Evolutionary conservation across 805 yeast species (phyloP).

Genomic region (Millerago galiae): DNA sequence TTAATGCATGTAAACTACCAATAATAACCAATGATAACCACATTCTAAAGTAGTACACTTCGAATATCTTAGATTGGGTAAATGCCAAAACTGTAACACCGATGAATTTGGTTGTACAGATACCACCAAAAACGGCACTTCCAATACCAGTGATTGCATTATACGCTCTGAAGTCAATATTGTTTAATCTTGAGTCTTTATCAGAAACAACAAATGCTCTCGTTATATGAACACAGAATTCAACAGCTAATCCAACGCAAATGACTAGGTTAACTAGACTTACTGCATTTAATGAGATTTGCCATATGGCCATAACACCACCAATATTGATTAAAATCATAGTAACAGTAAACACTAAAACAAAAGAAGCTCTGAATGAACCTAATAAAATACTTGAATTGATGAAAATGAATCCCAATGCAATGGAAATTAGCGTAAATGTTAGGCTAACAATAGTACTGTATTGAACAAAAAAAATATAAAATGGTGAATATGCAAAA

Average conservation of each 20-base stretch:
- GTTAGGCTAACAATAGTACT: conserved; percentile 57
- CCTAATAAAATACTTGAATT: conserved; percentile 59
- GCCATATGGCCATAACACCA: conserved; percentile 73
- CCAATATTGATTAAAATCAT: conserved; percentile 68
- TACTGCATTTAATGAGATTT: conserved; percentile 79
- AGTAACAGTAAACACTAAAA: conserved; percentile 51
- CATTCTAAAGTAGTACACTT: conserved; percentile 89
- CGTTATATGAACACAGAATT: conserved; percentile 84
- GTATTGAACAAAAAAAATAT: conserved; percentile 89
- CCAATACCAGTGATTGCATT: conserved; percentile 77
- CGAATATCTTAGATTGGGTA: conserved; percentile 82
- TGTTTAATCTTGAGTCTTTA: conserved; percentile 27
- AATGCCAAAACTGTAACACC: conserved; percentile 86
- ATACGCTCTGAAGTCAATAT: conserved; percentile 30
- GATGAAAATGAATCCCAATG: conserved; percentile 44
- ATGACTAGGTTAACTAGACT: conserved; percentile 83
- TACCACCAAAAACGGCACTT: conserved; percentile 85
- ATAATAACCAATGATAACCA: conserved; percentile 76
- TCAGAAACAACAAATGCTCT: conserved; percentile 53
- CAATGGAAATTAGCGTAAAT: conserved; percentile 43
- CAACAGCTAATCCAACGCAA: conserved; percentile 92
- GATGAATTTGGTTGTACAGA: conserved; percentile 79
- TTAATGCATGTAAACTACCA: conserved; percentile 74
- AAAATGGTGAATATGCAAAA: conserved; percentile 91
- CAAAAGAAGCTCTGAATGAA: conserved; percentile 50